Percentiles rank a stretch among this genome's conserved stretches.
Conservation (phyloP, 768 basidiomycete species). For the Naganishia vishniacii region DNA sequence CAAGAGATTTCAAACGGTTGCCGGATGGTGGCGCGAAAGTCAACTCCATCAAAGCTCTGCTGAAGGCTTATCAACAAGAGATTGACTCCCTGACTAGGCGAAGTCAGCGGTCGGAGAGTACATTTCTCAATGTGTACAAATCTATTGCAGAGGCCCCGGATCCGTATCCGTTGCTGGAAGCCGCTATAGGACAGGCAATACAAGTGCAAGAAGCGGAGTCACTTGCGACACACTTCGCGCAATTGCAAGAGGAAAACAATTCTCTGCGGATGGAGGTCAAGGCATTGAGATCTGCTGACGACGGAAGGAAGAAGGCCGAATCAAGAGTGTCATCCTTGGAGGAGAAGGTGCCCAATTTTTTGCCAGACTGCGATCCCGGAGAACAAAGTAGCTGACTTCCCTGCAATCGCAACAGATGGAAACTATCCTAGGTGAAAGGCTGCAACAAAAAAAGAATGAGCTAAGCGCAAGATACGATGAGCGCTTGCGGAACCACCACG, state of each 20-base stretch:
- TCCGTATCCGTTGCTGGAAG: conserved; percentile 92
- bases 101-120: conserved; percentile 84
- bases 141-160: conserved; percentile 94
- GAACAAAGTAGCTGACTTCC: too few relatives aligned
- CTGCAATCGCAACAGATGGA: too few relatives aligned
- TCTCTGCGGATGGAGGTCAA: conserved; percentile 66
- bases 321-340: conserved; percentile 70
- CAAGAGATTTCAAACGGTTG: conserved; percentile 96
- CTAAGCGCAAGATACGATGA: conserved; percentile 96
- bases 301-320: conserved; percentile 70
- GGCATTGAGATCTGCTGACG: conserved; percentile 62
- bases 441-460: conserved; percentile 90
- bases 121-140: conserved; percentile 95
- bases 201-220: conserved; percentile 75
- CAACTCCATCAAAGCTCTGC: conserved; percentile 76
- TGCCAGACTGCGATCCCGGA: too few relatives aligned
- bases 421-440: conserved; percentile 78
- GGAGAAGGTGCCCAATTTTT: conserved; percentile 61
- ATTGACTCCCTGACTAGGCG: conserved; percentile 93
- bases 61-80: conserved; percentile 95
- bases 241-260: conserved; percentile 72
- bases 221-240: conserved; percentile 66
- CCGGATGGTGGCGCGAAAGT: conserved; percentile 77
- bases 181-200: conserved; percentile 90
- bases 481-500: conserved; percentile 89